phyloP scores from a whole-genome alignment of 2,329 filamentous ascomycete genomes.

The Penicillium sclerotiorum region DNA sequence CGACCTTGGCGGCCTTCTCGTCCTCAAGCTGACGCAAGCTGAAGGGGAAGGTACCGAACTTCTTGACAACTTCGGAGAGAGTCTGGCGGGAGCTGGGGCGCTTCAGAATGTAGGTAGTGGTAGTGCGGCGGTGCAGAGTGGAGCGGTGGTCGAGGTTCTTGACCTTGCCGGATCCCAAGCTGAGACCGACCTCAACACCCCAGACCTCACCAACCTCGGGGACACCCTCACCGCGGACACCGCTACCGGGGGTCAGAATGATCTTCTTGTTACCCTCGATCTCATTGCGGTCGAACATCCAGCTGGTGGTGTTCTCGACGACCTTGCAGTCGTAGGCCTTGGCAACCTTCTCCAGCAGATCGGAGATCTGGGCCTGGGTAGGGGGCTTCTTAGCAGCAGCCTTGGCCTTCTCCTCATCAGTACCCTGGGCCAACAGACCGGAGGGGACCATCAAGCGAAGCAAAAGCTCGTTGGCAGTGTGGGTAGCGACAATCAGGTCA shows the following conservation, averaged over 20 bases:
- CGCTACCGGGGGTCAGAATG: conserved; percentile 78
- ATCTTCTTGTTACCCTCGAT: conserved; percentile 99
- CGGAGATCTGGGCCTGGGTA: conserved; percentile 83
- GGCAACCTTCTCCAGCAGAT: conserved; percentile 85
- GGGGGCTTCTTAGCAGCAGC: conserved; percentile 78
- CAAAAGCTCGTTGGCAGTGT: conserved; percentile 95
- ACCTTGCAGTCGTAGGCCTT: conserved; percentile 89
- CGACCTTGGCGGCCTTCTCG: conserved; percentile 92
- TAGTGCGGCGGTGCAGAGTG: conserved; percentile 90
- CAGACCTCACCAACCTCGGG: conserved; percentile 92
- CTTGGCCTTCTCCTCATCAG: conserved; percentile 95
- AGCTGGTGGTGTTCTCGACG: conserved; percentile 97
- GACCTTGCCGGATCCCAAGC: conserved; percentile 88
- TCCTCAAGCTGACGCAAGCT: conserved; percentile 95
- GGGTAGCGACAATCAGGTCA: conserved; percentile 83
- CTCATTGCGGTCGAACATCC: conserved; percentile 95
- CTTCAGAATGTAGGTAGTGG: conserved; percentile 90
- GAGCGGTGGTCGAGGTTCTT: conserved; percentile 86
- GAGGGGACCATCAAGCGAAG: conserved; percentile 88
- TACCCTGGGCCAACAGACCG: conserved; percentile 78
- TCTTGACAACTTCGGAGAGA: conserved; percentile 92
- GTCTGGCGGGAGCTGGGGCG: conserved; percentile 90
- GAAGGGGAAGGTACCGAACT: conserved; percentile 97
- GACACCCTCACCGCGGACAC: conserved; percentile 84
- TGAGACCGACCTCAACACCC: conserved; percentile 96